Evolutionary conservation across 192 early-diverging fungal genomes (phyloP), one percentile per base, ranked within the genome.

Genomic region (Gaertneriomyces semiglobifer): DNA sequence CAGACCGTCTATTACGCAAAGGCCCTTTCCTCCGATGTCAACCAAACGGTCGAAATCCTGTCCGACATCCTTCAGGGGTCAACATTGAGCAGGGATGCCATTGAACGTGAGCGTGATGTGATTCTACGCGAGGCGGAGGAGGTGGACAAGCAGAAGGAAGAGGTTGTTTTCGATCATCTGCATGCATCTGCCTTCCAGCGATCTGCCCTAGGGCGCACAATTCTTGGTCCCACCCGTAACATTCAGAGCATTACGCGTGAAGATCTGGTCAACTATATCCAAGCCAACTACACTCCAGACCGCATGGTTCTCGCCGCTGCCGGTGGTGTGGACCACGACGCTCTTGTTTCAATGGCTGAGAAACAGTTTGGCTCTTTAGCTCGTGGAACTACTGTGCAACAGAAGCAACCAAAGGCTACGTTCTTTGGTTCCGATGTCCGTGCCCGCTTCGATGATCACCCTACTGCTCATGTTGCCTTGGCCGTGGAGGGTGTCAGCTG

Each of bases 1-100:
- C 96, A 98, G 80, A 97, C 94, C 42, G 95, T 95, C 56, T 98
- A 96, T 85, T 96, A 95, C 73, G 96, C 96, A 63, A 96, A 96
- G 79, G 82, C 94, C 43, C 86, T 98, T 62, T 87, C 89, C 70
- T 76, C 86, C 58, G 94, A 98, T 74, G 89, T 94, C 46, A 81
- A 88, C 33, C 77, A 83, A 63, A 86, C 93, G 12, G 94, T 97
- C 47, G 96, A 94, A 65, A 87, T 98, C 66, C 83, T 98, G 58
- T 88, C 91, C 48, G 95, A 98, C 73, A 98, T 98, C 74, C 81
- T 98, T 54, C 95, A 94, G 65, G 87, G 92, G 84, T 93, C 92
- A 19, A 93, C 83, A 57, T 81, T 96, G 70, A 86, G 78, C 73
- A 74, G 81, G 63, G 81, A 82, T 9, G 94, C 95, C 52, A 94